phyloP scores from a whole-genome alignment of 2,329 filamentous ascomycete genomes.

The Metarhizium brunneum region DNA sequence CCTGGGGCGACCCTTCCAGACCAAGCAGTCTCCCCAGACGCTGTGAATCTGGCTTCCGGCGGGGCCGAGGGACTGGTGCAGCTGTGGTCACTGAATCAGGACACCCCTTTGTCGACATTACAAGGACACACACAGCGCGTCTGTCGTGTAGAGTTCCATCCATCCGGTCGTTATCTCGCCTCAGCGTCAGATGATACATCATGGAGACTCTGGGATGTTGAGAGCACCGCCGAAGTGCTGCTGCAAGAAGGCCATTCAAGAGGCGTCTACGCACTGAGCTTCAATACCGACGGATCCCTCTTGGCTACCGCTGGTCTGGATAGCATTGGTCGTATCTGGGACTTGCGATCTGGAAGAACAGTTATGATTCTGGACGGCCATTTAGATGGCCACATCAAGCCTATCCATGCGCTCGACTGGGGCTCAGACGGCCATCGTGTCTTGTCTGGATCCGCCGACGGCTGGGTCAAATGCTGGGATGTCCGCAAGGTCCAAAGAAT shows the following conservation, averaged over 20 bases:
- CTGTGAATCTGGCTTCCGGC: conserved; percentile 81
- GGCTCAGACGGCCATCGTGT: conserved; percentile 84
- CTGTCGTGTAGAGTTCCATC: conserved; percentile 89
- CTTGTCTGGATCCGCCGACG: conserved; percentile 84
- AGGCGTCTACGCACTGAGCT: conserved; percentile 82
- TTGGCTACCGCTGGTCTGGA: conserved; percentile 88
- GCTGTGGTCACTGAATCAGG: conserved; percentile 81
- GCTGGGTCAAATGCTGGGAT: conserved; percentile 98
- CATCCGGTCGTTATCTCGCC: conserved; percentile 79
- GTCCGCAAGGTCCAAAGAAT: conserved; percentile 77
- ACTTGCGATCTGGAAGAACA: conserved; percentile 81
- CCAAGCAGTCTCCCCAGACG: conserved; percentile 59
- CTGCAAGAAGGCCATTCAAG: conserved; percentile 92
- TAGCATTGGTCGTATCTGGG: conserved; percentile 92
- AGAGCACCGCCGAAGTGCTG: conserved; percentile 72
- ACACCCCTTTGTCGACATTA: conserved; percentile 75
- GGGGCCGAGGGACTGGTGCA: conserved; percentile 82
- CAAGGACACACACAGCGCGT: conserved; percentile 80
- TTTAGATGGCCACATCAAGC: conserved; percentile 71
- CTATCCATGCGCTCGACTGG: conserved; percentile 92
- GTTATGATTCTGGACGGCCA: conserved; percentile 93
- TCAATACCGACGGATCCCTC: conserved; percentile 85
- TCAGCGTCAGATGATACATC: conserved; percentile 94
- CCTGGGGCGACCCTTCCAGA: conserved; percentile 69
- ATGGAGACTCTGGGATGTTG: conserved; percentile 93